Percentiles rank a stretch among this genome's conserved stretches.
Conservation (phyloP, 1,139 yeast species). For the Meyerozyma athensensis region DNA sequence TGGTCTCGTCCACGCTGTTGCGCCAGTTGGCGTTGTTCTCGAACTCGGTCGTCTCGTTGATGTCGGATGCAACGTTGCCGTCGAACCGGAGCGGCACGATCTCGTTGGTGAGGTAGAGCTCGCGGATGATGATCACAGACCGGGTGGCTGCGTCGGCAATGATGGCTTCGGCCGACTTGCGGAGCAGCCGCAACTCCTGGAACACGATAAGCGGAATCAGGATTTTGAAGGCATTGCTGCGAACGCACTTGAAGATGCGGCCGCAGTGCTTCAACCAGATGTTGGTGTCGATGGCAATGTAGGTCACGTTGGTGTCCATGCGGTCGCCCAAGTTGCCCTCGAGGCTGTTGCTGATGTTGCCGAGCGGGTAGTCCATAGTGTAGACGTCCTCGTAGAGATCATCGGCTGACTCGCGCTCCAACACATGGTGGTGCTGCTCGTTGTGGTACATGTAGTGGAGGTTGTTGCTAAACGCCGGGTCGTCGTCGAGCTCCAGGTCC, state of each 20-base stretch:
- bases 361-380: neutral
- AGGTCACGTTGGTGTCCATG: conserved; percentile 53
- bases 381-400: conserved; percentile 24
- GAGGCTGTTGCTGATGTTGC: conserved; percentile 9
- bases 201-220: conserved; percentile 71
- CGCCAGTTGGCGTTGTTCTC: conserved; percentile 66
- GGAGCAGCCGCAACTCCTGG: conserved; percentile 69
- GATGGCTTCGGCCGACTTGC: conserved; percentile 70
- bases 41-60: conserved; percentile 54
- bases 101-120: conserved; percentile 54
- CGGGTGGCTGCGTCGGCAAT: conserved; percentile 79
- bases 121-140: conserved; percentile 69
- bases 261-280: conserved; percentile 83
- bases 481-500: conserved; percentile 19
- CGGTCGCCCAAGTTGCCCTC: conserved; percentile 44
- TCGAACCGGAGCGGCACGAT: conserved; percentile 49
- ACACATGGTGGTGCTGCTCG: conserved; percentile 16
- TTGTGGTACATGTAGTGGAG: conserved; percentile 16
- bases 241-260: conserved; percentile 62
- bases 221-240: conserved; percentile 52
- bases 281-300: conserved; percentile 68
- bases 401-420: conserved; percentile 9
- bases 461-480: conserved; percentile 10
- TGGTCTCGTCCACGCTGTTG: conserved; percentile 56
- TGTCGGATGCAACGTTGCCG: conserved; percentile 52